Evolutionary conservation across 306 rosid genomes (phyloP).

Genomic region (Senna siamea): DNA sequence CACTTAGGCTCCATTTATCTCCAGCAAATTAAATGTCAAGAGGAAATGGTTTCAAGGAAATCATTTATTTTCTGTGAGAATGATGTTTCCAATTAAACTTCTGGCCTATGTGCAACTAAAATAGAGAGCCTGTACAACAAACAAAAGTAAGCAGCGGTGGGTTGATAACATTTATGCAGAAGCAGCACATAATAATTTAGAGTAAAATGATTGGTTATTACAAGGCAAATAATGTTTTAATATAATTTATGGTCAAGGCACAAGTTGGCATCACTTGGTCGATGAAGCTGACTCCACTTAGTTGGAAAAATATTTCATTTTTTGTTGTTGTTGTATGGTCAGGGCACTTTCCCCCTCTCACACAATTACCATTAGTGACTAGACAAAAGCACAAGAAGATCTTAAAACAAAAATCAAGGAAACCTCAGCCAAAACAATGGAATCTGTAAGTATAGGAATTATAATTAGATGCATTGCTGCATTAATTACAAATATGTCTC

Average conservation of each 20-base stretch:
- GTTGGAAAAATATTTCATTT: too few relatives aligned
- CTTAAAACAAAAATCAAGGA: background rate
- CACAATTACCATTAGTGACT: constrained; percentile 12
- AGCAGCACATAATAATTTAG: constrained; percentile 6
- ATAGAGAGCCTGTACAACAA: background rate
- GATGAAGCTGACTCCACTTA: too few relatives aligned
- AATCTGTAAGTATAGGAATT: background rate
- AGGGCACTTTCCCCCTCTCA: constrained; percentile 19
- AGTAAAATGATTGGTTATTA: constrained; percentile 10
- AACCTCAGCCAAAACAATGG: constrained; percentile 9
- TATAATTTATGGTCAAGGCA: constrained; percentile 18
- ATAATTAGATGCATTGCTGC: background rate
- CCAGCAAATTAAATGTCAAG: constrained; percentile 17
- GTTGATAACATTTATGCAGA: constrained; percentile 7
- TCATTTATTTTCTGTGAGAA: constrained; percentile 18
- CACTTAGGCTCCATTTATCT: constrained; percentile 20
- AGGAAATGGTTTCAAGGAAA: background rate
- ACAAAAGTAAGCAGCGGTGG: background rate
- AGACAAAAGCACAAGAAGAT: constrained; percentile 3
- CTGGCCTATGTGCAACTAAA: background rate
- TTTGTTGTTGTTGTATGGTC: background rate
- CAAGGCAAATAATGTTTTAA: constrained; percentile 5
- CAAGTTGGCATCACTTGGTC: too few relatives aligned
- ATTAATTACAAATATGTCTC: background rate
- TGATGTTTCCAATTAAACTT: constrained; percentile 1